Conservation (phyloP, 345 rosid genomes). For the Brassica nigra region DNA sequence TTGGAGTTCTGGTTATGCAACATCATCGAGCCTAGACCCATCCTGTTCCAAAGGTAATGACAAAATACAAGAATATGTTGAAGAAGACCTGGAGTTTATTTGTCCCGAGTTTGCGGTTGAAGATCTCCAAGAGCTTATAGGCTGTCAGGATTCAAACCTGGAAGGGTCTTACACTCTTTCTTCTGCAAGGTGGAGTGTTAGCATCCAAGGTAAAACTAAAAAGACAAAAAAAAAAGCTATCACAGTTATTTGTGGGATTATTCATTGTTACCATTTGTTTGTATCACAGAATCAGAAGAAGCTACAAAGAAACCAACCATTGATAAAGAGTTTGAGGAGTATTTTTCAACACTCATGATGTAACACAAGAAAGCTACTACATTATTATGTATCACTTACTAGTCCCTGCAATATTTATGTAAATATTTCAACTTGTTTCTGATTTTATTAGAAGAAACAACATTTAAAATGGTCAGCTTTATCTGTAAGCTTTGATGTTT, state of each 20-base stretch:
- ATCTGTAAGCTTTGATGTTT: neutral
- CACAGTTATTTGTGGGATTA: too few species aligned
- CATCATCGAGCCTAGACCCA: conserved; percentile 14
- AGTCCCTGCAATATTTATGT: neutral
- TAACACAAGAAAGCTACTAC: conserved; percentile 11
- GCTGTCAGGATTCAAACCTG: conserved; percentile 4
- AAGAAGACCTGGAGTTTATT: conserved; percentile 22
- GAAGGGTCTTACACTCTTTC: conserved; percentile 22
- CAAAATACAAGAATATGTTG: conserved; percentile 10
- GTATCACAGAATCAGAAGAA: conserved; percentile 20
- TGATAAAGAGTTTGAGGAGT: conserved; percentile 89
- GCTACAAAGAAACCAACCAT: conserved; percentile 59
- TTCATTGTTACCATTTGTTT: too few species aligned
- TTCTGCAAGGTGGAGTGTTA: conserved; percentile 25
- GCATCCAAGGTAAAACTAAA: conserved; percentile 27
- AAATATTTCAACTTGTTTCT: neutral
- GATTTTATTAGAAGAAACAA: neutral
- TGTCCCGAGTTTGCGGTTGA: conserved; percentile 14
- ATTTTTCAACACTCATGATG: conserved; percentile 79
- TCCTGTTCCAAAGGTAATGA: conserved; percentile 6
- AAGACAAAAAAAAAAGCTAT: too few species aligned
- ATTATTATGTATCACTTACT: neutral
- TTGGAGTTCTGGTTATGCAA: conserved; percentile 5
- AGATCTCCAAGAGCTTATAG: conserved; percentile 1
- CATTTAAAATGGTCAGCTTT: neutral